Percentiles rank a stretch among this genome's conserved stretches.
Evolutionary conservation across 2,329 filamentous ascomycete genomes (phyloP).

Genomic region (Cercospora nicotianae): DNA sequence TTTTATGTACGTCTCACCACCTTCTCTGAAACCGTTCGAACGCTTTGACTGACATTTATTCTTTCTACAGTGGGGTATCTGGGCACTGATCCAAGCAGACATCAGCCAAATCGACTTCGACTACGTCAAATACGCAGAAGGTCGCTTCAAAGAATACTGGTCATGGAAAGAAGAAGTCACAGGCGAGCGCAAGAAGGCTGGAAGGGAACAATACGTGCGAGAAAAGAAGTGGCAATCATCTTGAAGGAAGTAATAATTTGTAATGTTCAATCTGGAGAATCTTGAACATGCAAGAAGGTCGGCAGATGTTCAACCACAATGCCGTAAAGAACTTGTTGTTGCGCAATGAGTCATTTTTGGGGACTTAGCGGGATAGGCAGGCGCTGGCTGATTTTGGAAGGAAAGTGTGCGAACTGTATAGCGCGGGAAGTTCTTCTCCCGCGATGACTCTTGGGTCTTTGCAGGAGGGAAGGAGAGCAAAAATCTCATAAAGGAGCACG

Average conservation of each 20-base stretch:
- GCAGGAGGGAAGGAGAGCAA: neutral
- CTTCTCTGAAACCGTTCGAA: neutral
- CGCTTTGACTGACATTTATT: neutral
- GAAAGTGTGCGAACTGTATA: neutral
- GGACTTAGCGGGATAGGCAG: neutral
- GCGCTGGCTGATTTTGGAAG: neutral
- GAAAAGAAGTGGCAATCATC: conserved; percentile 69
- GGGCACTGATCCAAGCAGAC: conserved; percentile 89
- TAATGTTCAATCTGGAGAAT: neutral
- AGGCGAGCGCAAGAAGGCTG: conserved; percentile 57
- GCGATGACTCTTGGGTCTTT: neutral
- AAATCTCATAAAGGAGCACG: neutral
- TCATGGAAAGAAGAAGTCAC: conserved; percentile 78
- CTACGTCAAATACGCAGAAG: conserved; percentile 87
- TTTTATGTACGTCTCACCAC: conserved; percentile 54
- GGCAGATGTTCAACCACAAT: conserved; percentile 23
- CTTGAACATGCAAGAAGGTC: neutral
- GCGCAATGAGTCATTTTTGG: neutral
- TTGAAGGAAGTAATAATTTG: neutral
- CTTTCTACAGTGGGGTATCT: conserved; percentile 68
- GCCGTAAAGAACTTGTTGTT: neutral
- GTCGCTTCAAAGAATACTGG: conserved; percentile 86
- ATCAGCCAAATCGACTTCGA: conserved; percentile 97
- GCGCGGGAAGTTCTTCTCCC: neutral
- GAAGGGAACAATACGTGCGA: conserved; percentile 66